Evolutionary conservation across 1,284 basidiomycete species (phyloP), one percentile per base, ranked within the genome.

Genomic region (Cerrena zonata): DNA sequence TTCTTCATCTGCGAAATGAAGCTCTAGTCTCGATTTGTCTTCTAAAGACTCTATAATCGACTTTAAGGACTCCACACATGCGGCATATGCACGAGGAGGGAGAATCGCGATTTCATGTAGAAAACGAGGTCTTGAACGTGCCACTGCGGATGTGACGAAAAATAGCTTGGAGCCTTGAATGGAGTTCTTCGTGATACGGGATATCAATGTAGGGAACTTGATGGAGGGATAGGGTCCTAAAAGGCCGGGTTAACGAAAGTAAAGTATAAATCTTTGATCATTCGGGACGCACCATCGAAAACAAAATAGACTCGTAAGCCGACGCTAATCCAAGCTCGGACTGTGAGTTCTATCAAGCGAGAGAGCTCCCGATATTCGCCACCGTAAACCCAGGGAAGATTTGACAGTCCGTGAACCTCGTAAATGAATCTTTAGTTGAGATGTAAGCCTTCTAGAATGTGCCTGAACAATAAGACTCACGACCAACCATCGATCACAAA

Each of bases 401-500:
- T 75, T 2, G 81, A 79, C 53, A 78, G 75, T 38, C 77, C 70
- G 56, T 88, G 77, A 12, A 93, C 59, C 54, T 81, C 76, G 65
- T 84, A 93, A 56, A 94, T 86, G 66, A 94, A 85, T 25, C 91
- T 94, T 60, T 7, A 46, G 22, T 50, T 25, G 38, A 21, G n/a
- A 3, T 10, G 18, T 45, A 27, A 47, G 21, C n/a, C 15, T 18
- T 15, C 15, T 22, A 13, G 21, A 50, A 42, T 24, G 44, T 10
- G 21, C 10, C 39, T 18, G 7, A 26, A 39, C 37, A 43, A 39
- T 42, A 49, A 25, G 44, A 81, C 90, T 82, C 66, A 93, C 91
- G 90, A 91, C 89, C 87, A 91, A 40, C 82, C 89, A 70, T 94
- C 91, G 37, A 94, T 79, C 2, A 94, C 82, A 53, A 92, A 72